Evolutionary conservation across 345 rosid genomes (phyloP).

Genomic region (Nasturtium officinale): DNA sequence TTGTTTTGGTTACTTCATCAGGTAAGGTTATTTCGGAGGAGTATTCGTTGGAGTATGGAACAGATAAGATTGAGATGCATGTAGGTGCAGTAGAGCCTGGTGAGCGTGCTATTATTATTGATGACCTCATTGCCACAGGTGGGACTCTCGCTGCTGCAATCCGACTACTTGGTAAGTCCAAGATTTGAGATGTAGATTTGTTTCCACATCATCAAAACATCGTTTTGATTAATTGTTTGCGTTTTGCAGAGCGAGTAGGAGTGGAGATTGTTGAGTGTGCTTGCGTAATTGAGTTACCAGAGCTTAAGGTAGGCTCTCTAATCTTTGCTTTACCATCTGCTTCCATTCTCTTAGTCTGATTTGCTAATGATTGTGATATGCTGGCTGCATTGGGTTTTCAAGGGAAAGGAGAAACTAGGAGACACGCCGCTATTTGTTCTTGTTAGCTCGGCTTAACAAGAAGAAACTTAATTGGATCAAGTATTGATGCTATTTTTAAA

Average conservation of each 20-base stretch:
- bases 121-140: constrained; percentile 97
- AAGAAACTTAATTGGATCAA: constrained; percentile 18
- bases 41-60: constrained; percentile 96
- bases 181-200: background rate
- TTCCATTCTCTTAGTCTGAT: background rate
- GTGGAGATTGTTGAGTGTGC: constrained; percentile 91
- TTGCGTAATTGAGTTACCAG: constrained; percentile 87
- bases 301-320: constrained; percentile 58
- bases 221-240: too few species aligned
- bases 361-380: background rate
- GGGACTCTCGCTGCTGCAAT: constrained; percentile 92
- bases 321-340: background rate
- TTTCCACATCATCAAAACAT: too few species aligned
- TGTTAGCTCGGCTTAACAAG: constrained; percentile 48
- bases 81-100: constrained; percentile 93
- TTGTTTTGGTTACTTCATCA: constrained; percentile 37
- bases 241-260: constrained; percentile 84
- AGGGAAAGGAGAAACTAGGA: constrained; percentile 83
- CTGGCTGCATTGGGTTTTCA: constrained; percentile 34
- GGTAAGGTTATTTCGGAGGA: constrained; percentile 92
- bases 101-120: constrained; percentile 82
- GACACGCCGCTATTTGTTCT: constrained; percentile 81
- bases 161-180: constrained; percentile 78
- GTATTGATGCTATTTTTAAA: constrained; percentile 14
- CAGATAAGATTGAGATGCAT: constrained; percentile 93